Percentiles rank a stretch among this genome's conserved stretches.
Conservation (phyloP, 2,329 filamentous ascomycete species). For the Arthrobotrys entomopaga region DNA sequence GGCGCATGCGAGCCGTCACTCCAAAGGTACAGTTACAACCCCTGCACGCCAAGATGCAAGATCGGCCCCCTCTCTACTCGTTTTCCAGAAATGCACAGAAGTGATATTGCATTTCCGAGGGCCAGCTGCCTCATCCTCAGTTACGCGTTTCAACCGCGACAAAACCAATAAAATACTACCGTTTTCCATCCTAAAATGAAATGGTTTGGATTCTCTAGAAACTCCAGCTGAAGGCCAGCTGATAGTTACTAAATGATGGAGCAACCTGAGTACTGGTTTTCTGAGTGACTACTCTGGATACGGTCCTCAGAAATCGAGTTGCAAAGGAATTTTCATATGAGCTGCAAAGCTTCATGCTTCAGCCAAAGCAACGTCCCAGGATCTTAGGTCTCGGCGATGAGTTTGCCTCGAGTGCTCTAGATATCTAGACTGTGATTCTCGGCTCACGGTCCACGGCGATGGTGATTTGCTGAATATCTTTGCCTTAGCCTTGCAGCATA, state of each 20-base stretch:
- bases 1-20: background rate
- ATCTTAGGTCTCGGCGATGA: background rate
- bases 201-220: background rate
- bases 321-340: background rate
- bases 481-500: slow-evolving; percentile 8
- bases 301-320: background rate
- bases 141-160: slow-evolving; percentile 2
- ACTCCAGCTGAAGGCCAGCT: too few species aligned
- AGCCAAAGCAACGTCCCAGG: too few species aligned
- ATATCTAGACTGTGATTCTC: background rate
- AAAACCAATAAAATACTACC: slow-evolving; percentile 3
- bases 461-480: background rate
- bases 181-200: slow-evolving; percentile 5
- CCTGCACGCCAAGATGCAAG: slow-evolving; percentile 49
- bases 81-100: slow-evolving; percentile 27
- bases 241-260: too few species aligned
- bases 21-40: slow-evolving; percentile 7
- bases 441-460: background rate
- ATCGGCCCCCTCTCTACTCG: slow-evolving; percentile 17
- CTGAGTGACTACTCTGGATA: background rate
- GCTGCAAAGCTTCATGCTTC: too few species aligned
- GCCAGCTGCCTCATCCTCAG: slow-evolving; percentile 11
- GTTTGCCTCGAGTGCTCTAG: too few species aligned
- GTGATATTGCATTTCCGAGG: slow-evolving; percentile 17
- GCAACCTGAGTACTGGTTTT: too few species aligned